Evolutionary conservation across 2,329 filamentous ascomycete genomes (phyloP), one percentile per base, ranked within the genome.

Genomic region (Verticillium dahliae): DNA sequence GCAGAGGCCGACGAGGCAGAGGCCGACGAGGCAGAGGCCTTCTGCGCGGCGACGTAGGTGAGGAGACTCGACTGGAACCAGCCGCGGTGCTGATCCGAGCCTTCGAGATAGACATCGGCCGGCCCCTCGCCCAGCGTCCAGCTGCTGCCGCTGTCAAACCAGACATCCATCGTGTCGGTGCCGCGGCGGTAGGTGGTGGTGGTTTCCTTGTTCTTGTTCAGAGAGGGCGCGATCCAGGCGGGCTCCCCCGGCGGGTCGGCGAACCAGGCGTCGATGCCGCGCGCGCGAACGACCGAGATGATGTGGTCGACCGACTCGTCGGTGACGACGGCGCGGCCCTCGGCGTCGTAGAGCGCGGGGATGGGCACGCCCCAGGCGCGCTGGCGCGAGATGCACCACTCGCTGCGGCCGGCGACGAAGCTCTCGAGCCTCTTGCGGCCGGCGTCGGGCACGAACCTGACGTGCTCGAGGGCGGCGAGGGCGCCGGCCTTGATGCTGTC

Each of bases 31-130:
- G 18, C 18, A n/a, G 54, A 56, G 15, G 63, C 62, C 6, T 68
- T 63, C 67, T 87, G 82, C 3, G 83, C 81, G 0, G 93, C 90
- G 35, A 96, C 84, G 58, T 91, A 87, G 0, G 95, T 98, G 61
- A 99, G 82, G 11, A 99, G 82, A 65, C 92, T 96, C 6, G 95
- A 98, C 75, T 99, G 95, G 73, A 99, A 99, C 95, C 95, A 99
- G 35, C 95, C 95, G 45, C 95, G 89, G 74, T 99, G 95, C 73
- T 99, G 95, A 73, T 99, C 95, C 3, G 90, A 91, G 37, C 95
- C 95, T 77, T 99, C 95, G 2, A 98, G 83, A 71, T 96, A 98
- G 31, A 98, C 84, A 72, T 99, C 92, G 0, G 92, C 92, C 31
- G 73, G 87, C 34, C 72, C 70, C 9, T 74, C 68, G 34, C 78